These are phyloP conservation scores for Leccinum imitatum DNA, from an alignment of 768 basidiomycete species.

Conservation along the genomic window DNA sequence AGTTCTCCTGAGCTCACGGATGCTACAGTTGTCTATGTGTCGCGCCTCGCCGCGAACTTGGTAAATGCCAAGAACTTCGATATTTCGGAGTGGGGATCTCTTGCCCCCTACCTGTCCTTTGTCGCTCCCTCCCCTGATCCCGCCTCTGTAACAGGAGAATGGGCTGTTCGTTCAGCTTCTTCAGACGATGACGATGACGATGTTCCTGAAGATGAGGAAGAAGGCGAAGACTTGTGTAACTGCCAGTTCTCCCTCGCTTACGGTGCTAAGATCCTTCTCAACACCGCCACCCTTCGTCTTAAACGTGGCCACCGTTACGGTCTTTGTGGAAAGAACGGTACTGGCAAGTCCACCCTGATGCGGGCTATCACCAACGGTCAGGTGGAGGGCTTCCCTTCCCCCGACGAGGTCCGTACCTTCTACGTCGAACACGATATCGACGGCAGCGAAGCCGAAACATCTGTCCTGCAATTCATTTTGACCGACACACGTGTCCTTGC, in stretches of 20 bases:
- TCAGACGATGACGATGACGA: constrained; percentile 69
- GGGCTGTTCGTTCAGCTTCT: constrained; percentile 87
- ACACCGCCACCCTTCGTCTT: constrained; percentile 94
- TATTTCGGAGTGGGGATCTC: constrained; percentile 78
- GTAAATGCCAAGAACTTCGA: constrained; percentile 93
- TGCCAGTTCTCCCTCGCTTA: constrained; percentile 99
- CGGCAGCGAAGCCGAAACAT: constrained; percentile 88
- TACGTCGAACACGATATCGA: constrained; percentile 99
- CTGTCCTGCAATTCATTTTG: constrained; percentile 86
- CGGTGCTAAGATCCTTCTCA: constrained; percentile 97
- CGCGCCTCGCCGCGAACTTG: constrained; percentile 81
- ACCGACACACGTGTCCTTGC: constrained; percentile 81
- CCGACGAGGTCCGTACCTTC: constrained; percentile 96
- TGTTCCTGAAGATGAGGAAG: constrained; percentile 86
- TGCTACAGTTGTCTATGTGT: constrained; percentile 64
- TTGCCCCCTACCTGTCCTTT: constrained; percentile 75
- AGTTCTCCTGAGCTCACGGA: constrained; percentile 57
- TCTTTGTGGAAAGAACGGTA: constrained; percentile 98
- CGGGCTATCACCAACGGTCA: constrained; percentile 92
- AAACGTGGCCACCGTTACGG: constrained; percentile 99
- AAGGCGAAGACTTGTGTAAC: constrained; percentile 98
- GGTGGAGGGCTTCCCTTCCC: constrained; percentile 98
- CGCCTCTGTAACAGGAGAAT: constrained; percentile 68
- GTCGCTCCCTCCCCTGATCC: constrained; percentile 65
- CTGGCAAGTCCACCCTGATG: constrained; percentile 95